Base-by-base conservation (phyloP, 1,284 basidiomycete genomes). In the Ustilago tritici region DNA sequence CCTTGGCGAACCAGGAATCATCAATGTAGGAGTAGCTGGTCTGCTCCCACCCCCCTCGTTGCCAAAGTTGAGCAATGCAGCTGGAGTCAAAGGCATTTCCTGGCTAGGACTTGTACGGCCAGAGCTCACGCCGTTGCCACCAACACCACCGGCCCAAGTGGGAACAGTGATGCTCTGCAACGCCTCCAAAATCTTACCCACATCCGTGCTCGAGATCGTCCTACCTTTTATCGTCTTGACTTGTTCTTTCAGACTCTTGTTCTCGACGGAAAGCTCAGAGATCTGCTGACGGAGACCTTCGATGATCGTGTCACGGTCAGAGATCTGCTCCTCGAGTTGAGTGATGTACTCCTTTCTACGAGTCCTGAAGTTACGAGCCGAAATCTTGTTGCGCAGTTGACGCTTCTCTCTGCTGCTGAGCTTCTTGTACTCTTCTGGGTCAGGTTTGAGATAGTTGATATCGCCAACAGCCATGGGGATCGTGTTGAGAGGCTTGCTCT, bases 311-410 rank as follows among this genome's bases (percentile, higher is more conserved):
- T 99, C 96, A 47, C 96, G 92, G 83, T 96, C 93, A 38, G 93
- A 92, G 82, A 98, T 93, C 87, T 98, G 94, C 56, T 92, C 92
- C 87, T 98, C 96, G 61, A 98, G 91, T 0, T 94, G 94, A 8
- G 92, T 90, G 75, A 98, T 96, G 87, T 98, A 96, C 87, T 97
- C 95, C 89, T 98, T 98, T 87, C 95, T 90, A 53, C 95, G 89
- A 40, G 95, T 93, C 35, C 96, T 90, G 88, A 98, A 98, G 85
- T 96, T 97, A 69, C 95, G 89, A 1, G 96, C 96, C 79, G 92
- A 93, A 75, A 98, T 95, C 91, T 98, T 98, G 89, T 98, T 98
- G 66, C 96, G 88, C 46, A 98, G 89, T 87, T 98, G 96, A 17
- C 96, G 89, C 88, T 98, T 98, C 88, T 98, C 95, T 88, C 98